phyloP scores from a whole-genome alignment of 2,329 filamentous ascomycete genomes.

The Aspergillus melleus region DNA sequence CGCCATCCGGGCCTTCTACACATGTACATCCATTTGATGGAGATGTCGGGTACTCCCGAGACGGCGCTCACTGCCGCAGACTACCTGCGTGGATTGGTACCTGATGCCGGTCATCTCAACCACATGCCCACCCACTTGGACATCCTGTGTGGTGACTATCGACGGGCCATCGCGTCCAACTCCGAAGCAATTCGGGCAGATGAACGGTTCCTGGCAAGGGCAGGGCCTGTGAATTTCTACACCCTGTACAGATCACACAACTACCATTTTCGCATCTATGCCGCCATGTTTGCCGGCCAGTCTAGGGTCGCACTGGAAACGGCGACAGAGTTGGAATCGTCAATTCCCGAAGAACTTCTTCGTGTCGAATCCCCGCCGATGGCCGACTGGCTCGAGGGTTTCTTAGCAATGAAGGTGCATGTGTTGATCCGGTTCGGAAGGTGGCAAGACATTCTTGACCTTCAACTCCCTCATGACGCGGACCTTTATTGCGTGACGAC shows the following conservation, averaged over 20 bases:
- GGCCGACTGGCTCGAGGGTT: constrained; percentile 77
- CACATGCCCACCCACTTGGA: constrained; percentile 81
- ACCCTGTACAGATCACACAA: constrained; percentile 74
- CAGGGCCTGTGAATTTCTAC: constrained; percentile 69
- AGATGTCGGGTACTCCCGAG: constrained; percentile 71
- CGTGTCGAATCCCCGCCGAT: constrained; percentile 67
- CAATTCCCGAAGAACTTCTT: constrained; percentile 64
- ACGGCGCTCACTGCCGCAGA: constrained; percentile 62
- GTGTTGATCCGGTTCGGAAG: constrained; percentile 70
- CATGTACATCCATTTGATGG: constrained; percentile 75
- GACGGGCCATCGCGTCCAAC: constrained; percentile 66
- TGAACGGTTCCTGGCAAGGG: constrained; percentile 61
- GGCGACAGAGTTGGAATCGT: constrained; percentile 58
- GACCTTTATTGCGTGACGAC: constrained; percentile 68
- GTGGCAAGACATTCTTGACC: constrained; percentile 65
- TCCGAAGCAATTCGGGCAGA: constrained; percentile 66
- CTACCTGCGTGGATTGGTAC: constrained; percentile 62
- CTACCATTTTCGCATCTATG: constrained; percentile 73
- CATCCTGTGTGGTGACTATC: constrained; percentile 70
- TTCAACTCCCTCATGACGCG: constrained; percentile 58
- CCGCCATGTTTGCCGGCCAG: constrained; percentile 74
- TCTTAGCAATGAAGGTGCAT: constrained; percentile 67
- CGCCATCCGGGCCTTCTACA: constrained; percentile 71
- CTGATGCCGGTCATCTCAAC: constrained; percentile 68
- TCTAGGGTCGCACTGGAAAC: constrained; percentile 63